A percentile compares a stretch with the other conserved stretches of the same genome.
Conservation (phyloP, 2,329 filamentous ascomycete genomes). For the Fusarium incarnatum region DNA sequence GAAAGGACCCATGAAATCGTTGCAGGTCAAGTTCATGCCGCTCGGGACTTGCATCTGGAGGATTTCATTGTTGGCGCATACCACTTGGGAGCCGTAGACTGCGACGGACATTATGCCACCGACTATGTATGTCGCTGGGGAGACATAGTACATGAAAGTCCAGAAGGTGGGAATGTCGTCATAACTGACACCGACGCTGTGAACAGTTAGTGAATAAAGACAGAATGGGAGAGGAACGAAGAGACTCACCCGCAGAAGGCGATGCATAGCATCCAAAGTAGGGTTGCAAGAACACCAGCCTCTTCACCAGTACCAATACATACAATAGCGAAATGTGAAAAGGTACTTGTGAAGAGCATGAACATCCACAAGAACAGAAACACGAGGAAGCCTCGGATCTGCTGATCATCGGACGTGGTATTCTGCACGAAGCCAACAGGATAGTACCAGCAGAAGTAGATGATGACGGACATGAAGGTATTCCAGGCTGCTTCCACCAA, state of each 20-base stretch:
- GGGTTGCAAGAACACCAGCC: conserved; percentile 54
- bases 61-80: conserved; percentile 55
- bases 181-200: conserved; percentile 69
- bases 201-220: conserved; percentile 29
- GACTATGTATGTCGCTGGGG: conserved; percentile 76
- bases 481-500: conserved; percentile 44
- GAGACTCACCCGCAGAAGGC: conserved; percentile 49
- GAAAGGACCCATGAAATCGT: conserved; percentile 60
- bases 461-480: conserved; percentile 38
- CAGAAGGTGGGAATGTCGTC: conserved; percentile 72
- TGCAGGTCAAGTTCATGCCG: conserved; percentile 61
- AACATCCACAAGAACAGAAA: conserved; percentile 45
- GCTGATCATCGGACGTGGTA: conserved; percentile 37
- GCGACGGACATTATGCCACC: conserved; percentile 64
- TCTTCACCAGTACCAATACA: conserved; percentile 42
- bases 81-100: conserved; percentile 37
- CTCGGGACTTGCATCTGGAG: conserved; percentile 66
- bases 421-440: conserved; percentile 46
- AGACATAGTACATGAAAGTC: conserved; percentile 77
- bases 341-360: conserved; percentile 45
- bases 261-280: conserved; percentile 48
- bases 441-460: conserved; percentile 48
- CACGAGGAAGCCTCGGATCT: conserved; percentile 42
- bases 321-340: conserved; percentile 42
- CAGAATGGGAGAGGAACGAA: conserved; percentile 25